These are phyloP conservation scores for Penicillium sp. DNA, from an alignment of 2,329 filamentous ascomycete genomes.

Conservation along the genomic window DNA sequence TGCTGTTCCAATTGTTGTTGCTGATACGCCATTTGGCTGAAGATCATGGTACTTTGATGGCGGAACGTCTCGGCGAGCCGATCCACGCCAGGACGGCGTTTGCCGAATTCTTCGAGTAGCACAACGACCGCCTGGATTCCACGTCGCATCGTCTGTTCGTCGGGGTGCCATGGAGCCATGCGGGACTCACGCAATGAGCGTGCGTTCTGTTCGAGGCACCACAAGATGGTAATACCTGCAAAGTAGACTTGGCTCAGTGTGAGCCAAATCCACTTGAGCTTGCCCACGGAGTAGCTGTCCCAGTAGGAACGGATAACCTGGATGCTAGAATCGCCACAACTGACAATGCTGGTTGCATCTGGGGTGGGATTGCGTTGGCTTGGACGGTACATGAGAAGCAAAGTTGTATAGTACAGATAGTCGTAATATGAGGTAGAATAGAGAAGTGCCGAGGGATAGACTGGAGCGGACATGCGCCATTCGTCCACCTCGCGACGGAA, in stretches of 20 bases:
- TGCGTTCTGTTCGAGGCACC: slow-evolving; percentile 42
- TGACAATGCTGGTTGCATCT: slow-evolving; percentile 36
- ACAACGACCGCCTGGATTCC: slow-evolving; percentile 39
- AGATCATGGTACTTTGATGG: slow-evolving; percentile 39
- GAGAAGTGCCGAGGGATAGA: slow-evolving; percentile 37
- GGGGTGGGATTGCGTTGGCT: slow-evolving; percentile 39
- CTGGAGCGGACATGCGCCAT: slow-evolving; percentile 37
- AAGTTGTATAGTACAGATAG: slow-evolving; percentile 40
- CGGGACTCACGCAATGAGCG: slow-evolving; percentile 31
- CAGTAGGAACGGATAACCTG: slow-evolving; percentile 41
- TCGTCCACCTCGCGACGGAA: slow-evolving; percentile 40
- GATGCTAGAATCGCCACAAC: slow-evolving; percentile 40
- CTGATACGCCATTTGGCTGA: slow-evolving; percentile 38
- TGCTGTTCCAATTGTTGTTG: slow-evolving; percentile 28
- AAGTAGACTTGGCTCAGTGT: slow-evolving; percentile 41
- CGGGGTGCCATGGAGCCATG: slow-evolving; percentile 34
- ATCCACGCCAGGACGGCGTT: slow-evolving; percentile 38
- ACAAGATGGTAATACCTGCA: slow-evolving; percentile 41
- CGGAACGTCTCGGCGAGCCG: slow-evolving; percentile 38
- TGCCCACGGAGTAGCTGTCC: slow-evolving; percentile 40
- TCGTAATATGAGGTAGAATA: slow-evolving; percentile 44
- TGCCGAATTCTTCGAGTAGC: slow-evolving; percentile 39
- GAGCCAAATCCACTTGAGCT: slow-evolving; percentile 44
- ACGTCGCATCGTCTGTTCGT: slow-evolving; percentile 38
- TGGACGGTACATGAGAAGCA: slow-evolving; percentile 41